Evolutionary conservation across 768 basidiomycete genomes (phyloP).

Genomic region (Russula virescens): DNA sequence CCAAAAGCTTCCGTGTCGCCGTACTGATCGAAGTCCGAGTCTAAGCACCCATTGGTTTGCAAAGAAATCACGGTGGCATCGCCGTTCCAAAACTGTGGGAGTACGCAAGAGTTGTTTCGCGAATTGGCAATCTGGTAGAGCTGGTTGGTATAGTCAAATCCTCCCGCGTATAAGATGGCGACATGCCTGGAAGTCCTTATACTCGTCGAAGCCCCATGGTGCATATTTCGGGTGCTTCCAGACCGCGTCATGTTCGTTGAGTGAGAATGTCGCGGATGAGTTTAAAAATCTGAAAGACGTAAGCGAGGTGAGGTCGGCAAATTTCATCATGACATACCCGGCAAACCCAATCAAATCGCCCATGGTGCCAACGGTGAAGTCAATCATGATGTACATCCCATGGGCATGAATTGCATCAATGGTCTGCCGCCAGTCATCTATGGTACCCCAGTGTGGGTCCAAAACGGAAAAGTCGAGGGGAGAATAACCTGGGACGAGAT

Average conservation of each 20-base stretch:
- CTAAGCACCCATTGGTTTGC: slow-evolving; percentile 63
- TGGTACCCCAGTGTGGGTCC: slow-evolving; percentile 89
- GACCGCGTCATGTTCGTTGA: slow-evolving; percentile 63
- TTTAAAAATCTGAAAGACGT: slow-evolving; percentile 58
- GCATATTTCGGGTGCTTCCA: slow-evolving; percentile 73
- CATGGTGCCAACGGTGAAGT: slow-evolving; percentile 94
- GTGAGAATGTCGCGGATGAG: slow-evolving; percentile 67
- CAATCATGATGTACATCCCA: slow-evolving; percentile 89
- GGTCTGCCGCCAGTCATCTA: slow-evolving; percentile 69
- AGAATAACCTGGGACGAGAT: slow-evolving; percentile 65
- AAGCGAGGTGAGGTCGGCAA: slow-evolving; percentile 17
- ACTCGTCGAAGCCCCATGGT: slow-evolving; percentile 84
- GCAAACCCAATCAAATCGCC: slow-evolving; percentile 80
- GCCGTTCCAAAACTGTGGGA: slow-evolving; percentile 79
- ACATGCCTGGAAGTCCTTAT: slow-evolving; percentile 71
- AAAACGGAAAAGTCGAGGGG: slow-evolving; percentile 86
- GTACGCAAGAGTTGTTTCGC: slow-evolving; percentile 65
- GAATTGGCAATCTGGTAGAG: slow-evolving; percentile 51
- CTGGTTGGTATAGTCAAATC: slow-evolving; percentile 4
- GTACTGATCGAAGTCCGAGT: slow-evolving; percentile 89
- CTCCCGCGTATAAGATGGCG: slow-evolving; percentile 9
- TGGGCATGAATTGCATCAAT: slow-evolving; percentile 73
- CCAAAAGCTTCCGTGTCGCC: slow-evolving; percentile 98
- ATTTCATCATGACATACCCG: slow-evolving; percentile 48
- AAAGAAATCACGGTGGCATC: slow-evolving; percentile 58